Evolutionary conservation across 1,284 basidiomycete species (phyloP).

Genomic region (Microbotryomycetes sp.): DNA sequence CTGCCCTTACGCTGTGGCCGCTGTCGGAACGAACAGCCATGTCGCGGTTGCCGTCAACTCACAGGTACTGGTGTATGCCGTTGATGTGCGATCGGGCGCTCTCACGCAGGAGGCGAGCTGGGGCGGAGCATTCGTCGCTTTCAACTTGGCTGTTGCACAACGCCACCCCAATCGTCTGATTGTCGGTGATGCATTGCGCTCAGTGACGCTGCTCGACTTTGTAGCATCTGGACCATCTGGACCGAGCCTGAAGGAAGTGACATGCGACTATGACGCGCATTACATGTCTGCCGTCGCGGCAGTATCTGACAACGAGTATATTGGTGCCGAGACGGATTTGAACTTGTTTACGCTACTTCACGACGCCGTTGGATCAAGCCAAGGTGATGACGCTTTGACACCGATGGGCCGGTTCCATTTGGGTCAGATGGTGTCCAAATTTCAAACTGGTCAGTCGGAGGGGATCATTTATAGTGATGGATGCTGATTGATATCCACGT

Average conservation of each 20-base stretch:
- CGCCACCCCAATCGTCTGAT: slow-evolving; percentile 49
- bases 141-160: slow-evolving; percentile 54
- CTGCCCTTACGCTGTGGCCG: slow-evolving; percentile 27
- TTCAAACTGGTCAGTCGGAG: slow-evolving; percentile 40
- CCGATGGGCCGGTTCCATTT: slow-evolving; percentile 43
- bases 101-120: slow-evolving; percentile 26
- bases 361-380: slow-evolving; percentile 9
- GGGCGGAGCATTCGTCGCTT: slow-evolving; percentile 35
- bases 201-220: slow-evolving; percentile 61
- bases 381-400: slow-evolving; percentile 33
- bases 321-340: slow-evolving; percentile 53
- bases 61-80: slow-evolving; percentile 21
- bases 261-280: slow-evolving; percentile 65
- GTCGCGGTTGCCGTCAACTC: slow-evolving; percentile 32
- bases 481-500: no score
- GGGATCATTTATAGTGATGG: no score
- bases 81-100: not conserved
- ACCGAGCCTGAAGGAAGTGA: slow-evolving; percentile 52
- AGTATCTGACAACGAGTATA: slow-evolving; percentile 25
- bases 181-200: slow-evolving; percentile 73
- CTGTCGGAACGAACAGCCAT: slow-evolving; percentile 2
- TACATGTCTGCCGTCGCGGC: slow-evolving; percentile 72
- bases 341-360: slow-evolving; percentile 59
- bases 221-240: not conserved
- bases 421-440: slow-evolving; percentile 44